phyloP scores from a whole-genome alignment of 1,284 basidiomycete species.

The Afroboletus lepidellus region DNA sequence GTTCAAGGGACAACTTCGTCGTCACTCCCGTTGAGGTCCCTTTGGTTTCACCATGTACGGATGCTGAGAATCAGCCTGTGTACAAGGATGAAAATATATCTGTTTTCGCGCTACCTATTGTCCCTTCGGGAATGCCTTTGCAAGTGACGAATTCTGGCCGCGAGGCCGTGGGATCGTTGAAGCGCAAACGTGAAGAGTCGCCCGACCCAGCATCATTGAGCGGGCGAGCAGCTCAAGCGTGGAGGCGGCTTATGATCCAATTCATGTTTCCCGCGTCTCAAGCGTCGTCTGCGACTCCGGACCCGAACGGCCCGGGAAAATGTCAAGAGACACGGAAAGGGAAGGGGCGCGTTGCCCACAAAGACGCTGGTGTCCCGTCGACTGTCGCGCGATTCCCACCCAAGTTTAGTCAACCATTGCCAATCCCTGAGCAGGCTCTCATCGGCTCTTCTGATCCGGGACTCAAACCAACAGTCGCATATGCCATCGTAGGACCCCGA shows the following conservation, averaged over 20 bases:
- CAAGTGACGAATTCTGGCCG: neutral
- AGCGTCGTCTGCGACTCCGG: constrained; percentile 4
- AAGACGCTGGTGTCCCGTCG: neutral
- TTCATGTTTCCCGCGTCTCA: constrained; percentile 57
- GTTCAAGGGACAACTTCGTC: constrained; percentile 46
- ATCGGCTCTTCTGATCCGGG: constrained; percentile 26
- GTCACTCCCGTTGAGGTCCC: constrained; percentile 51
- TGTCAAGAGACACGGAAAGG: constrained; percentile 8
- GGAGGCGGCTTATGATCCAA: constrained; percentile 48
- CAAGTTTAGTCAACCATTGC: constrained; percentile 20
- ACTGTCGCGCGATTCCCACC: constrained; percentile 17
- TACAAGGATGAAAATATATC: constrained; percentile 65
- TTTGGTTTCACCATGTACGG: constrained; percentile 23
- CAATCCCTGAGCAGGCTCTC: constrained; percentile 20
- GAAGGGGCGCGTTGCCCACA: neutral
- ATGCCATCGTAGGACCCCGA: constrained; percentile 75
- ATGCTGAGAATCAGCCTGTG: constrained; percentile 37
- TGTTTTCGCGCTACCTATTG: constrained; percentile 60
- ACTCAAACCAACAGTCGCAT: constrained; percentile 50
- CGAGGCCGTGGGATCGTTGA: constrained; percentile 25
- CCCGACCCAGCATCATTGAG: constrained; percentile 37
- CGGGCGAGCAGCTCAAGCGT: constrained; percentile 48
- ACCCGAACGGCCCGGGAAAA: constrained; percentile 1
- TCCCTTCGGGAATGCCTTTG: constrained; percentile 21
- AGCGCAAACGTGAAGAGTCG: constrained; percentile 47